Base-by-base conservation (phyloP, 2,329 filamentous ascomycete genomes). In the Dothideomycetes sp. region DNA sequence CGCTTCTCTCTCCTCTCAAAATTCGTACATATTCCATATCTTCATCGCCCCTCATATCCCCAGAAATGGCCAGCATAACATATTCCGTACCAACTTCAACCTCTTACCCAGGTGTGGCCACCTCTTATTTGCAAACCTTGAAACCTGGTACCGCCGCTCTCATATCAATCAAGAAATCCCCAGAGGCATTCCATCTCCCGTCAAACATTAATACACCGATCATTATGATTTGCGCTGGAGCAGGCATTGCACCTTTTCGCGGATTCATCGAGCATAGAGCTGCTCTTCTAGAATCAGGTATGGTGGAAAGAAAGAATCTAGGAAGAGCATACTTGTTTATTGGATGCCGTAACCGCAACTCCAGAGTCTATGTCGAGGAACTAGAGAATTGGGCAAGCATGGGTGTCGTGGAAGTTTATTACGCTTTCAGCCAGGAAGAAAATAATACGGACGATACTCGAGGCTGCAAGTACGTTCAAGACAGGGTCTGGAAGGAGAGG, bases 191-290 rank as follows among this genome's bases (percentile, higher is more conserved):
- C 57, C 66, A 66, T 32, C 59, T 71, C 2, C 69, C 68, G 0
- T 50, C 59, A 9, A 53, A 58, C 0, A 50, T 59, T 6, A 59
- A 55, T 4, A 64, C 58, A 0, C 73, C 72, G 0, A 53, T 78
- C 8, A 60, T 77, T 35, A 70, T 74, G 66, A 58, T 74, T 6
- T 68, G 59, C 4, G 59, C 70, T 0, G 71, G 71, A 1, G 72
- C 69, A 0, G 70, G 70, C 4, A 52, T 73, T n/a, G 69, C 69
- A 0, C 68, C 67, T 0, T 65, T 67, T 55, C 59, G 64, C 1
- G 64, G 53, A 4, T 67, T 68, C 49, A 43, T 67, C 4, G 51
- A 61, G 18, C 64, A 69, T 44, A 59, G 65, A 2, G 56, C 56
- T 27, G 46, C 60, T 27, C 51, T 64, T 5, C 53, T 51, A 9